Conservation (phyloP, 1,284 basidiomycete genomes). For the Ganoderma leucocontextum region DNA sequence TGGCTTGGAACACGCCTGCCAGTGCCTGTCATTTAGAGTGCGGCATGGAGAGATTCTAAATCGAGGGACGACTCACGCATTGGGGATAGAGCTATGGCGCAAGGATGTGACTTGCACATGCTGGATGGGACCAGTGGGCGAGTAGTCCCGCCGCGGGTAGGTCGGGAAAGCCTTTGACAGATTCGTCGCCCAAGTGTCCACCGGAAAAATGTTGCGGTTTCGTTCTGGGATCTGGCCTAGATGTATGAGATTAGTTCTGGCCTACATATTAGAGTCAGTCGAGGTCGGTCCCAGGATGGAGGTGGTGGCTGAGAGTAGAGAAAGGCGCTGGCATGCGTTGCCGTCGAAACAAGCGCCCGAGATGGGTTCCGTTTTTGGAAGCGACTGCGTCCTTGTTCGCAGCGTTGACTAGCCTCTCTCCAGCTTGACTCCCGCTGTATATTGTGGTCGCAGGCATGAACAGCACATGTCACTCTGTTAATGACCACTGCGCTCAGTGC, state of each 20-base stretch:
- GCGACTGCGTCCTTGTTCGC: not conserved
- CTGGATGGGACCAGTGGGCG: not conserved
- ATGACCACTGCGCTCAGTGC: not conserved
- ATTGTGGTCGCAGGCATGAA: not conserved
- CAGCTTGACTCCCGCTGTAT: not conserved
- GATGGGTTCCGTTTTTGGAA: not conserved
- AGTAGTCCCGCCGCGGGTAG: not conserved
- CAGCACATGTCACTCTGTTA: not conserved
- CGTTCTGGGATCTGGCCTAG: not conserved
- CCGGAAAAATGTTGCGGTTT: not conserved
- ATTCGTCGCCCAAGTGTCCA: not conserved
- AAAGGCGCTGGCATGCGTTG: not conserved
- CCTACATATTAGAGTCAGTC: not conserved
- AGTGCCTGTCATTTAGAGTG: not conserved
- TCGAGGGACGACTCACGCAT: not conserved
- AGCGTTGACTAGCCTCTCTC: not conserved
- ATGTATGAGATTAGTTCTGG: not conserved
- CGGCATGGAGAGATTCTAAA: not conserved
- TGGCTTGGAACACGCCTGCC: not conserved
- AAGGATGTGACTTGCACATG: not conserved
- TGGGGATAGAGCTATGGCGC: not conserved
- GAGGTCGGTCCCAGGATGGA: not conserved
- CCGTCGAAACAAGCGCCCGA: not conserved
- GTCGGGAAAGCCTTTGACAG: not conserved
- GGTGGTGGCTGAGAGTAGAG: not conserved